Base-by-base conservation (phyloP, 495 filamentous ascomycete genomes). In the Podospora anserina region DNA sequence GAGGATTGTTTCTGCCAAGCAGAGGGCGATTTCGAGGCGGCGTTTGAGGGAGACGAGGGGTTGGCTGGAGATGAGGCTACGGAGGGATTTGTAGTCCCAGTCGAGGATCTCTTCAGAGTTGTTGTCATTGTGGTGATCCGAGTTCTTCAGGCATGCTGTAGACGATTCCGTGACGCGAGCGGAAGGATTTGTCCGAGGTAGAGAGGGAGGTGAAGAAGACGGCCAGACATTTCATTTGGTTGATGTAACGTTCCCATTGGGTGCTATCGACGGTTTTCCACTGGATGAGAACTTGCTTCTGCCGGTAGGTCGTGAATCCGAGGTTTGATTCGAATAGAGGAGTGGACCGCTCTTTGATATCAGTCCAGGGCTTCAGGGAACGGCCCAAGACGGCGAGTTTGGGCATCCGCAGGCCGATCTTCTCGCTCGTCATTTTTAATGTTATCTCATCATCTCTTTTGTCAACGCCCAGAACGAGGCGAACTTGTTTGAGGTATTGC, bases 1-100 rank as follows among this genome's bases (percentile, higher is more conserved):
- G 30, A 80, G 73, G 1, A 79, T 44, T n/a, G 76, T 79, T 18
- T 79, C 71, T 15, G 71, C 75, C 5, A 81, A 68, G 5, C 16
- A 16, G 16, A 16, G 53, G 5, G 53, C 53, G 3, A 56, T 5
- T 56, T 56, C 53, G 53, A 56, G 15, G 16, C 53, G 53, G 15
- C 53, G 5, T 56, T 56, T 56, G 16, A 56, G 19, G 4, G 53
- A 11, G 53, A 56, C 5, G 19, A 56, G 19, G 2, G 53, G 15
- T 20, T 56, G 53, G 53, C 15, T 20, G 15, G 15, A 18, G 16
- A 56, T 56, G 16, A 56, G 19, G 19, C 4, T 20, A 18, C 53
- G 53, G 16, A 56, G 53, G 2, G 53, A 18, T 16, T 20, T 16
- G 2, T 18, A 56, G 19, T 56, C 53, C 53, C 53, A 56, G 19